These are phyloP conservation scores for Bipolaris zeicola DNA, from an alignment of 2,329 filamentous ascomycete species.

Conservation along the genomic window DNA sequence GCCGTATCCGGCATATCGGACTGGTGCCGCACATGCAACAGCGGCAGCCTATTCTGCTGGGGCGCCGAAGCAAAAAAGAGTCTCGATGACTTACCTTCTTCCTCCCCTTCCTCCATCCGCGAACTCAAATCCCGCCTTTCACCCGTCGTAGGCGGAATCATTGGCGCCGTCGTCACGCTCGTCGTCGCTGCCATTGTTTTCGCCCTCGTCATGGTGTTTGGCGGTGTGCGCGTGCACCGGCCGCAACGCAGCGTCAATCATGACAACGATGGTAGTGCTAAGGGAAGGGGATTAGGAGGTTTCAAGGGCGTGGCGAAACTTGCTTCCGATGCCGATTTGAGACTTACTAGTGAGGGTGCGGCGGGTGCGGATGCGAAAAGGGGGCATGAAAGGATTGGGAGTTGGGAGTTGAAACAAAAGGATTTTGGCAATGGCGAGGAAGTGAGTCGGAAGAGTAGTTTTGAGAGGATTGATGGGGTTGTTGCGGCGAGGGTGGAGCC, in stretches of 20 bases:
- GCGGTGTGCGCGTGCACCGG: slow-evolving; percentile 54
- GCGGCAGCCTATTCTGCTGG: slow-evolving; percentile 57
- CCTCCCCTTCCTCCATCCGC: no score
- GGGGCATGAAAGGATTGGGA: slow-evolving; percentile 60
- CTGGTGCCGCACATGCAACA: slow-evolving; percentile 60
- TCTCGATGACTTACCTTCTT: not conserved
- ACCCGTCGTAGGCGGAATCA: slow-evolving; percentile 59
- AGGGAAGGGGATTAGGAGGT: slow-evolving; percentile 54
- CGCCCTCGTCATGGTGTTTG: slow-evolving; percentile 51
- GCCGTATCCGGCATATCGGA: slow-evolving; percentile 52
- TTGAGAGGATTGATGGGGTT: slow-evolving; percentile 53
- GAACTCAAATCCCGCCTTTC: slow-evolving; percentile 32
- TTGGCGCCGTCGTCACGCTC: slow-evolving; percentile 61
- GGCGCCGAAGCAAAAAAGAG: slow-evolving; percentile 41
- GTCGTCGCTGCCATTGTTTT: slow-evolving; percentile 53
- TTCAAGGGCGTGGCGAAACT: slow-evolving; percentile 63
- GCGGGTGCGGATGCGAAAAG: slow-evolving; percentile 26
- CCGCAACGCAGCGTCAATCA: slow-evolving; percentile 22
- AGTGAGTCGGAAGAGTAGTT: slow-evolving; percentile 47
- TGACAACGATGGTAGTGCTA: slow-evolving; percentile 25
- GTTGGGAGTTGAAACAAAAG: slow-evolving; percentile 60
- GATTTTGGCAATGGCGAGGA: slow-evolving; percentile 35
- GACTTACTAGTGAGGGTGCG: slow-evolving; percentile 51
- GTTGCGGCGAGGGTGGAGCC: slow-evolving; percentile 52
- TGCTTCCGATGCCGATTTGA: slow-evolving; percentile 60